Conservation (phyloP, 2,329 filamentous ascomycete species). For the Calonectria crousiana region DNA sequence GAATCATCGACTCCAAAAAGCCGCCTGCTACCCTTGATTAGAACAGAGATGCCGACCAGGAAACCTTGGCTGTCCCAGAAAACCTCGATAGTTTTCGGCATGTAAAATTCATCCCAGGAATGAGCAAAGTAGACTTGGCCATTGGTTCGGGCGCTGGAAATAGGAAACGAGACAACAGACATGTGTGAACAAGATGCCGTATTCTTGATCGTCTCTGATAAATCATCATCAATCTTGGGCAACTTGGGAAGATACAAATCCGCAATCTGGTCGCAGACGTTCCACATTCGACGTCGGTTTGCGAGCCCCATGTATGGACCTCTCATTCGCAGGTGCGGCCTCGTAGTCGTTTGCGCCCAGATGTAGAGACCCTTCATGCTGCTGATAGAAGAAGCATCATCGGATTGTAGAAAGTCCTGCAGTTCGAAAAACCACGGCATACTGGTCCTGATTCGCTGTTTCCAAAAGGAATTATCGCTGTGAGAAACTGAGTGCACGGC, state of each 20-base stretch:
- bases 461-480: slow-evolving; percentile 7
- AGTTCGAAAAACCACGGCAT: slow-evolving; percentile 18
- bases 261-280: not conserved
- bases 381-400: too few relatives aligned
- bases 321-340: not conserved
- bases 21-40: not conserved
- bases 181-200: not conserved
- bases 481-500: not conserved
- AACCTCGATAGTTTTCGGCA: not conserved
- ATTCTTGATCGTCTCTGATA: not conserved
- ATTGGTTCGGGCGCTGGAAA: not conserved
- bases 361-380: slow-evolving; percentile 2
- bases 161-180: not conserved
- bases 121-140: not conserved
- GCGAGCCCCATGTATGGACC: slow-evolving; percentile 8
- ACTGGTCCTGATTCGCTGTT: not conserved
- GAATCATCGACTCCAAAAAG: not conserved
- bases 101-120: not conserved
- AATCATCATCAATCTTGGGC: not conserved
- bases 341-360: not conserved
- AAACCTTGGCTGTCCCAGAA: slow-evolving; percentile 4
- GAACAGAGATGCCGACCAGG: not conserved
- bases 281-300: slow-evolving; percentile 14
- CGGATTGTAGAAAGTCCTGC: not conserved
- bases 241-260: not conserved